Evolutionary conservation across 2,329 filamentous ascomycete species (phyloP).

Genomic region (Stachybotrys echinatus): DNA sequence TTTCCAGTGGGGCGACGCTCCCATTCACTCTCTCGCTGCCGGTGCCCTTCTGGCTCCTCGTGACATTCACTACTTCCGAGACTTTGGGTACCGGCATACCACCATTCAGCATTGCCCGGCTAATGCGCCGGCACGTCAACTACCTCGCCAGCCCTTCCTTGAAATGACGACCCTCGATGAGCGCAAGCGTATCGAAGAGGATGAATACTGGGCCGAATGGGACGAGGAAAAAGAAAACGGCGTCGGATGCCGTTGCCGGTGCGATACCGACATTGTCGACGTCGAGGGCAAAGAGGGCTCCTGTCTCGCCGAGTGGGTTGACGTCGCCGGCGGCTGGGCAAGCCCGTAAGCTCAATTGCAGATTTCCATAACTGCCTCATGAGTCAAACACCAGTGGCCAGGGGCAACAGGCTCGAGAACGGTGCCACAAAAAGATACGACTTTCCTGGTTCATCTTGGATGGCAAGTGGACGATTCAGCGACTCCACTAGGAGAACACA

Average conservation of each 20-base stretch:
- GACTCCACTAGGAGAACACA: too few species aligned
- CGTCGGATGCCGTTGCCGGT: constrained; percentile 92
- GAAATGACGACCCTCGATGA: constrained; percentile 77
- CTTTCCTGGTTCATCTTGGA: too few species aligned
- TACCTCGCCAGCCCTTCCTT: constrained; percentile 73
- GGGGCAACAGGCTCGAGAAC: too few species aligned
- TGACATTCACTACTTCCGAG: constrained; percentile 98
- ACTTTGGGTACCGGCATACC: constrained; percentile 96
- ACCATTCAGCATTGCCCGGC: constrained; percentile 98
- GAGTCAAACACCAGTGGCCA: too few species aligned
- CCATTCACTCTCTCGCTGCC: constrained; percentile 94
- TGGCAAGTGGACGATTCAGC: too few species aligned
- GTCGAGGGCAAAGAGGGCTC: constrained; percentile 97
- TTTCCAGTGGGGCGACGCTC: constrained; percentile 92
- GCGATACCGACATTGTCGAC: constrained; percentile 95
- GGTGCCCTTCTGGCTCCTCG: constrained; percentile 74
- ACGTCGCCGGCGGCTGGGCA: constrained; percentile 91
- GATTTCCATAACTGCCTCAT: too few species aligned
- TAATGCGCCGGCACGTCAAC: constrained; percentile 84
- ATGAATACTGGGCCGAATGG: constrained; percentile 89
- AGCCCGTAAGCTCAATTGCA: constrained; percentile 41
- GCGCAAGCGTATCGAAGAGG: constrained; percentile 82
- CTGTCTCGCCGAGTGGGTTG: constrained; percentile 93
- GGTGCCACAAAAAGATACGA: too few species aligned
- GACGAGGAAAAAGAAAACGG: constrained; percentile 91